Base-by-base conservation (phyloP, 441 rosid species). In the Adansonia madagascariensis region DNA sequence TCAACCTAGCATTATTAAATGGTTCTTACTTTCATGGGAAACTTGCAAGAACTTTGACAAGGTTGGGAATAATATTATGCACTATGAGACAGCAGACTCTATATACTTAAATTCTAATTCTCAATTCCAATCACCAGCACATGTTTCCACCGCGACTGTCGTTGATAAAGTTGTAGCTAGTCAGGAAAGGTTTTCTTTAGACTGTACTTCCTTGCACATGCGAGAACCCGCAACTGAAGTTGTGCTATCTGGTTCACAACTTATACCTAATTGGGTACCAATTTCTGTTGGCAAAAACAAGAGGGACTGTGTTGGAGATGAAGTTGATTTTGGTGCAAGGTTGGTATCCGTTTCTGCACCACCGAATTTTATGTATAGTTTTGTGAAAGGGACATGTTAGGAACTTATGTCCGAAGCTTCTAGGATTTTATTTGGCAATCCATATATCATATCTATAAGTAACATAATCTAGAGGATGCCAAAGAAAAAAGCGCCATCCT, bases 261-360 rank as follows among this genome's bases (percentile, higher is more conserved):
- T 97, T 80, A 97, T 97, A 82, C 79, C 89, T 75, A 93, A 94
- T 82, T 97, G 99, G 99, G 88, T 97, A 79, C 94, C 97, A 27
- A 80, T 77, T 80, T 90, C 91, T 62, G 71, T 75, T 62, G 75
- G 71, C 27, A 85, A 74, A 73, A 81, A 75, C 70, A 79, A 82
- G 76, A 83, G 81, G 75, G 84, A 78, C 78, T 83, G 79, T 69
- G 63, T 46, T 62, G 77, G 75, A 62, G 84, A 82, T 78, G 98
- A 91, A 79, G 88, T 78, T 56, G 97, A 94, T 85, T 86, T 93
- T 78, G 98, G 93, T 74, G 91, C 93, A 82, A 97, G 99, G 99
- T 97, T 82, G 81, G 85, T 73, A 41, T 35, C 77, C 56, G 53
- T 31, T 65, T 46, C 61, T 46, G 35, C 60, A 73, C 41, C 41